A percentile compares a stretch with the other conserved stretches of the same genome.
phyloP scores from a whole-genome alignment of 306 rosid species.

The Arachis stenosperma region DNA sequence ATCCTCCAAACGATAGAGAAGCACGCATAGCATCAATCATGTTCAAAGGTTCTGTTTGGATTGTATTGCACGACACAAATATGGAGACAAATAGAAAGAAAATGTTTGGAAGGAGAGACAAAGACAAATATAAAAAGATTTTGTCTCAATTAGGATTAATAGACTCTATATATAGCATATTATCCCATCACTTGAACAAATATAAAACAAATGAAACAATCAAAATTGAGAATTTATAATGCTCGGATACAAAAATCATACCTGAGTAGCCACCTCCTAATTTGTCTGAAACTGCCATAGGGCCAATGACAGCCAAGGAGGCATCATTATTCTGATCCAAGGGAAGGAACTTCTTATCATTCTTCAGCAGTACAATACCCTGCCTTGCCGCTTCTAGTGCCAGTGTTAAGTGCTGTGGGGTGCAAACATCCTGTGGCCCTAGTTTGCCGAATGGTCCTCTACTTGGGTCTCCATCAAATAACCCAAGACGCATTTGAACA shows the following conservation, averaged over 20 bases:
- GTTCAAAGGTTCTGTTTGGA: not conserved
- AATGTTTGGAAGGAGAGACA: too few species aligned
- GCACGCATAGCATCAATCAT: not conserved
- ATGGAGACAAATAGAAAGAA: too few species aligned
- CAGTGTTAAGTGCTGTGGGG: slow-evolving; percentile 58
- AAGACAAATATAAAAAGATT: too few species aligned
- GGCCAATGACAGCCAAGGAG: slow-evolving; percentile 75
- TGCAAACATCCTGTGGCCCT: slow-evolving; percentile 80
- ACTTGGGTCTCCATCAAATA: slow-evolving; percentile 78
- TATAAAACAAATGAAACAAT: slow-evolving; percentile 12
- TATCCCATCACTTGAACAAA: not conserved
- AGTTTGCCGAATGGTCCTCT: slow-evolving; percentile 66
- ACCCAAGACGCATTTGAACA: slow-evolving; percentile 82
- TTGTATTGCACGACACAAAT: too few species aligned
- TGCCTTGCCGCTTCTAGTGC: slow-evolving; percentile 95
- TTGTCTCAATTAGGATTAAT: not conserved
- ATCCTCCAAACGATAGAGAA: slow-evolving; percentile 5
- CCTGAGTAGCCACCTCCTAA: slow-evolving; percentile 85
- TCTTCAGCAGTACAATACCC: slow-evolving; percentile 87
- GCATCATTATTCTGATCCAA: slow-evolving; percentile 47
- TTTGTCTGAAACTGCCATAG: slow-evolving; percentile 62
- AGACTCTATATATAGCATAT: not conserved
- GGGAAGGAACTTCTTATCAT: slow-evolving; percentile 77
- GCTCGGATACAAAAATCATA: slow-evolving; percentile 39
- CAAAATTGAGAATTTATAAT: slow-evolving; percentile 21